These are phyloP conservation scores for Aspergillus sp. DNA, from an alignment of 2,329 filamentous ascomycete genomes.

Conservation along the genomic window DNA sequence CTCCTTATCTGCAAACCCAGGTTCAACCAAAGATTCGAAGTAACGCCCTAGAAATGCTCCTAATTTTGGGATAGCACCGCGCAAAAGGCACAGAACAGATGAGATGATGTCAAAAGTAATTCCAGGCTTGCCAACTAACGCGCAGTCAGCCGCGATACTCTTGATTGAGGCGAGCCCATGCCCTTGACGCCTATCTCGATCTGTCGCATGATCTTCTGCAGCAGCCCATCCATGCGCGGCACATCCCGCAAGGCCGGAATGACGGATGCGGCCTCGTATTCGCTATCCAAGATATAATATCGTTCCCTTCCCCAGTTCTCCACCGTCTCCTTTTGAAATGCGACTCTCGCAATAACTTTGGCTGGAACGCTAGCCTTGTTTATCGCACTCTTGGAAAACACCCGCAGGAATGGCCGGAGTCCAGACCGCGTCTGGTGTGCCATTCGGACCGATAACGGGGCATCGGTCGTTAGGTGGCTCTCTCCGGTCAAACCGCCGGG, in stretches of 20 bases:
- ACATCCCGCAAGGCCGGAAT: slow-evolving; percentile 31
- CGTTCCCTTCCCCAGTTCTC: slow-evolving; percentile 32
- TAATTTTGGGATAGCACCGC: neutral
- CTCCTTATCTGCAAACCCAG: slow-evolving; percentile 3
- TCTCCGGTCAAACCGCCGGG: slow-evolving; percentile 34
- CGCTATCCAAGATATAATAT: slow-evolving; percentile 37
- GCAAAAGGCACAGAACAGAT: slow-evolving; percentile 13
- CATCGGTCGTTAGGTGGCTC: slow-evolving; percentile 26
- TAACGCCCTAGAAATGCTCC: slow-evolving; percentile 8
- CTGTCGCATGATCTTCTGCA: slow-evolving; percentile 34
- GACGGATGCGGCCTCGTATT: slow-evolving; percentile 41
- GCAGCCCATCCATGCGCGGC: slow-evolving; percentile 29
- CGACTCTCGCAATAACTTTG: slow-evolving; percentile 37
- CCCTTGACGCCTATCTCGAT: slow-evolving; percentile 31
- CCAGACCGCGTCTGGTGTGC: slow-evolving; percentile 35
- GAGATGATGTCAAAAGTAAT: slow-evolving; percentile 1
- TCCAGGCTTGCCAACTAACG: slow-evolving; percentile 8
- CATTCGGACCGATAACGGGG: slow-evolving; percentile 33
- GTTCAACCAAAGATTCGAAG: neutral
- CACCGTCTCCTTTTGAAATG: slow-evolving; percentile 35
- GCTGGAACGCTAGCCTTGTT: slow-evolving; percentile 39
- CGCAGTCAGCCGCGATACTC: slow-evolving; percentile 25
- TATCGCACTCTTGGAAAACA: slow-evolving; percentile 38
- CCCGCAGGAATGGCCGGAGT: slow-evolving; percentile 35
- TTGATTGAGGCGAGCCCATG: slow-evolving; percentile 30